A percentile compares a stretch with the other conserved stretches of the same genome.
Conservation (phyloP, 2,329 filamentous ascomycete genomes). For the Calonectria hawksworthii region DNA sequence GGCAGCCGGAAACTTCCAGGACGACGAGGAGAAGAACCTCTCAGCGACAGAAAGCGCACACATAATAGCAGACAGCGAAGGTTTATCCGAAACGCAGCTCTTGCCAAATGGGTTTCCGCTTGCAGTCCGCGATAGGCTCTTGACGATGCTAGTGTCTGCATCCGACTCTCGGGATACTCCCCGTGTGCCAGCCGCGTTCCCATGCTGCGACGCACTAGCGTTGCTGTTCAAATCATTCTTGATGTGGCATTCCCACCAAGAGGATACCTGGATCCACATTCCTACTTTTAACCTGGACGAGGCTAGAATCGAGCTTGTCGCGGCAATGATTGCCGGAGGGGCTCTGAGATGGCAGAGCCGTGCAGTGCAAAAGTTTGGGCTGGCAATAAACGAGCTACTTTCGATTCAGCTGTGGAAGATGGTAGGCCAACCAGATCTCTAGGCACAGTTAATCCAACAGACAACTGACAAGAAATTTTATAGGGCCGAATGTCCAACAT, state of each 20-base stretch:
- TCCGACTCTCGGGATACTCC: background rate
- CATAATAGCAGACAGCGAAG: background rate
- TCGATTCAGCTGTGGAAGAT: background rate
- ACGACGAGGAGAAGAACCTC: background rate
- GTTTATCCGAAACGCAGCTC: background rate
- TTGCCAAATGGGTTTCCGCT: background rate
- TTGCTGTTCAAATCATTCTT: background rate
- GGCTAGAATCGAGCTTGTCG: background rate
- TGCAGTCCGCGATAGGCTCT: background rate
- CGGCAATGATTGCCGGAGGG: background rate
- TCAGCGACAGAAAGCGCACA: background rate
- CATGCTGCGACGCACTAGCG: background rate
- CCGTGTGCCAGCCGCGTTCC: background rate
- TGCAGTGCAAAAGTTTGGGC: background rate
- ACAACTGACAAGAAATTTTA: background rate
- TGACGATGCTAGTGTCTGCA: background rate
- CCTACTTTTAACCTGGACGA: background rate
- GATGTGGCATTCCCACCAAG: background rate
- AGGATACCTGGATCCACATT: background rate
- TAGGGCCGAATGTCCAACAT: background rate
- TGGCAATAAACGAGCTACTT: background rate
- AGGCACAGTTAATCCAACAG: rapidly evolving
- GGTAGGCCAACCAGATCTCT: background rate
- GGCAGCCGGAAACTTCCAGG: background rate
- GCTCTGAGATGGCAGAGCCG: background rate